Evolutionary conservation across 257 asterid species (phyloP), one percentile per base, ranked within the genome.

Genomic region (Catharanthus roseus): DNA sequence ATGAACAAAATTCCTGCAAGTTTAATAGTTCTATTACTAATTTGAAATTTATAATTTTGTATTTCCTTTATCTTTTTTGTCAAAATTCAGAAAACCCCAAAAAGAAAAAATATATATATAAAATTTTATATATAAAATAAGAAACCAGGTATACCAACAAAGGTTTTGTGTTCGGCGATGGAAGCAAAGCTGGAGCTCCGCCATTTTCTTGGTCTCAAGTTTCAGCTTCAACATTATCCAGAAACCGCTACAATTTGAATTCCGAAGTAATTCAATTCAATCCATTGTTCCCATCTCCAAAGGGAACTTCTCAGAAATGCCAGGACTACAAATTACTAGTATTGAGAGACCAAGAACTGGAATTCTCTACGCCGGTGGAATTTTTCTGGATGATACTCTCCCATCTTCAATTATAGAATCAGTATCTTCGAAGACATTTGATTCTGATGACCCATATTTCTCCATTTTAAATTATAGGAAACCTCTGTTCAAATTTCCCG

Each of bases 351-450:
- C 73, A 26, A 28, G 60, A 5, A 36, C 58, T 39, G 54, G 78
- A 49, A 63, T 72, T 70, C 71, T 70, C 26, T 76, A 36, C 66
- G 50, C 82, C 67, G 95, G 97, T 24, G 96, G 98, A 72, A 74
- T 93, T 47, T 90, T 93, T 71, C 83, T 90, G 49, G 95, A 89
- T 36, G 67, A 78, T 12, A 12, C 89, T 0, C 66, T 86, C 64
- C 91, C 96, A 70, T 75, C 80, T 42, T 86, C 95, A 38, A 77
- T 90, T 67, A 29, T 77, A 2, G 24, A 75, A 1, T 54, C 73
- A 10, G 10, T 73, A 70, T 50, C 68, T 42, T 53, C 39, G 21
- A 62, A 49, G 61, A 66, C 54, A 44, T 54, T 24, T 56, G 74
- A 75, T 69, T 83, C 73, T 24, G 55, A 65, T 11, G 78, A 81